Conservation (phyloP, 345 rosid species). For the Salix dunnii region DNA sequence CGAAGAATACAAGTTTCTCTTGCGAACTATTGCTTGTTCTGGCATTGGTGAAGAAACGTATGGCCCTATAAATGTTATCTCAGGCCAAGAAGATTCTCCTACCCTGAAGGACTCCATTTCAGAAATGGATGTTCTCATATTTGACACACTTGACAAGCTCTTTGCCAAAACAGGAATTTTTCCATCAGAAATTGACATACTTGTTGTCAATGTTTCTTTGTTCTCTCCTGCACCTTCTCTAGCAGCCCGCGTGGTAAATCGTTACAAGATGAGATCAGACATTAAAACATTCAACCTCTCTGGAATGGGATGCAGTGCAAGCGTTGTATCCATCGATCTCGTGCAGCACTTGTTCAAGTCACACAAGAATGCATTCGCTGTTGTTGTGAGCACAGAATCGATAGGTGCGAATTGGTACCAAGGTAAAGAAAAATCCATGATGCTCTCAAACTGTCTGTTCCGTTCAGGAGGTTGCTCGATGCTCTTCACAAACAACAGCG, state of each 20-base stretch:
- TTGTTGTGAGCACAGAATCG: constrained; percentile 77
- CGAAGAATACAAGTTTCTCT: constrained; percentile 60
- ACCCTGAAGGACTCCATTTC: constrained; percentile 33
- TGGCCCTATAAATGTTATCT: constrained; percentile 51
- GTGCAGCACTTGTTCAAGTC: constrained; percentile 49
- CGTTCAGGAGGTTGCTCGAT: constrained; percentile 72
- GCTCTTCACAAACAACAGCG: constrained; percentile 52
- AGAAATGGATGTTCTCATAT: constrained; percentile 61
- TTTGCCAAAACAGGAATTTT: constrained; percentile 43
- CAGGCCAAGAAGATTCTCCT: constrained; percentile 48
- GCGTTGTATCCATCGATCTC: constrained; percentile 48
- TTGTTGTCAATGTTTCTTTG: constrained; percentile 61
- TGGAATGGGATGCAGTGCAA: constrained; percentile 68
- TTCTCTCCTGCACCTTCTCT: constrained; percentile 67
- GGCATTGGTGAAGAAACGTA: constrained; percentile 75
- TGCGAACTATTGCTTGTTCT: constrained; percentile 51
- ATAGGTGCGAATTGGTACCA: constrained; percentile 68
- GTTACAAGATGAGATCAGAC: constrained; percentile 62
- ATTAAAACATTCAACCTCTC: constrained; percentile 63
- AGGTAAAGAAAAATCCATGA: constrained; percentile 76
- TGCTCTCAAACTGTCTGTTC: constrained; percentile 68
- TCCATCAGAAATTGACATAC: constrained; percentile 57
- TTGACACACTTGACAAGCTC: constrained; percentile 52
- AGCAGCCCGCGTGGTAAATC: constrained; percentile 52
- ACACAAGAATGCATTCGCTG: constrained; percentile 35